These are phyloP conservation scores for Fomitopsis betulina DNA, from an alignment of 1,284 basidiomycete species.

Conservation along the genomic window DNA sequence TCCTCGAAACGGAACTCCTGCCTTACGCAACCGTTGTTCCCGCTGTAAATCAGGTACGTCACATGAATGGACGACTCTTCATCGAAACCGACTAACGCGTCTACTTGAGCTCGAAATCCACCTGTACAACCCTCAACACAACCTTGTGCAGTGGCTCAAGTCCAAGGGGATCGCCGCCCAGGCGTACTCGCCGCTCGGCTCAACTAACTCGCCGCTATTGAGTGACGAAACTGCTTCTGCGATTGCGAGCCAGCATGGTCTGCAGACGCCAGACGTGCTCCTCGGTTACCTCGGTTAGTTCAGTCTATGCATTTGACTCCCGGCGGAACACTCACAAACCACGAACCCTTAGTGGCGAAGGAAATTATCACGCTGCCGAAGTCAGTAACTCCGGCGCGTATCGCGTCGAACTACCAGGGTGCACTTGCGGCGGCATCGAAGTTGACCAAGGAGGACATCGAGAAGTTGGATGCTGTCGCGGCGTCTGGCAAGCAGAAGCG, in stretches of 20 bases:
- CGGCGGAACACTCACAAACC: not conserved
- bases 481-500: slow-evolving; percentile 69
- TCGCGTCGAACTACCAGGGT: slow-evolving; percentile 64
- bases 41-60: slow-evolving; percentile 45
- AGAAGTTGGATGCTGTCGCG: slow-evolving; percentile 59
- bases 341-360: slow-evolving; percentile 45
- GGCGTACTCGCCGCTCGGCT: slow-evolving; percentile 85
- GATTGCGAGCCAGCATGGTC: slow-evolving; percentile 58
- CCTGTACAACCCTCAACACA: slow-evolving; percentile 74
- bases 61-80: not conserved
- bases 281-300: slow-evolving; percentile 59
- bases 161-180: slow-evolving; percentile 69
- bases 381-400: slow-evolving; percentile 72
- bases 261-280: slow-evolving; percentile 61
- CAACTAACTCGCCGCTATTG: slow-evolving; percentile 66
- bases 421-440: slow-evolving; percentile 43
- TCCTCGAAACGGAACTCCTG: slow-evolving; percentile 36
- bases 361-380: slow-evolving; percentile 69
- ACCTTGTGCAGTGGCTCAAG: slow-evolving; percentile 64
- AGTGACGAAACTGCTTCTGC: slow-evolving; percentile 60
- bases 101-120: slow-evolving; percentile 62
- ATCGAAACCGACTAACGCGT: not conserved
- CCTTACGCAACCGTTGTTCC: slow-evolving; percentile 46
- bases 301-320: not conserved
- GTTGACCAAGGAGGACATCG: slow-evolving; percentile 58